These are phyloP conservation scores for Cercospora zeae-maydis DNA, from an alignment of 2,329 filamentous ascomycete genomes.

Conservation along the genomic window DNA sequence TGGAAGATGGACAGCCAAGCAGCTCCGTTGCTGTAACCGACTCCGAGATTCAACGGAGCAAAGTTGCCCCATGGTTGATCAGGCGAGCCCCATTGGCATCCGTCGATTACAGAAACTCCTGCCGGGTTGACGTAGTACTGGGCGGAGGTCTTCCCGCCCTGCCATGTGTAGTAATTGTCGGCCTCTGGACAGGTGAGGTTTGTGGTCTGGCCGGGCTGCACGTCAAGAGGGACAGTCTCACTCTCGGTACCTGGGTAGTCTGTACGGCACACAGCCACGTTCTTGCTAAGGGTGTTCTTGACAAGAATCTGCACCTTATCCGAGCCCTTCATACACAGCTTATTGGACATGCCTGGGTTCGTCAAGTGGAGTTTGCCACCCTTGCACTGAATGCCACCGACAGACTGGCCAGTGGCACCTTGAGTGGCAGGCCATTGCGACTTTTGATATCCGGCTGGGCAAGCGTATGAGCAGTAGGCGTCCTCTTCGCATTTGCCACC, in stretches of 20 bases:
- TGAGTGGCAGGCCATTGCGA: constrained; percentile 80
- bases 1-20: constrained; percentile 83
- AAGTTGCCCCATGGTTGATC: constrained; percentile 68
- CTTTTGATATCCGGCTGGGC: constrained; percentile 88
- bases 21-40: constrained; percentile 64
- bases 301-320: constrained; percentile 63
- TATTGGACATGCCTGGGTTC: constrained; percentile 59
- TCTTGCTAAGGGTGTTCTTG: constrained; percentile 65
- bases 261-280: constrained; percentile 81
- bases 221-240: constrained; percentile 74
- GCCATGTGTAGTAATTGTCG: constrained; percentile 71
- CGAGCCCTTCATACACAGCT: constrained; percentile 71
- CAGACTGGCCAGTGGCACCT: constrained; percentile 74
- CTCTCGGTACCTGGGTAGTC: constrained; percentile 91
- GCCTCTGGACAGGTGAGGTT: constrained; percentile 73
- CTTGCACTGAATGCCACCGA: constrained; percentile 84
- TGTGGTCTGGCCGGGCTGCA: constrained; percentile 56
- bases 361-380: constrained; percentile 74
- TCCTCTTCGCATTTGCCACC: constrained; percentile 60
- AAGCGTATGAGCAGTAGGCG: constrained; percentile 86
- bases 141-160: constrained; percentile 71
- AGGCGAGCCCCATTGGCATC: constrained; percentile 71
- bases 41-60: constrained; percentile 81
- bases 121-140: constrained; percentile 96
- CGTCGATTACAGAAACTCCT: constrained; percentile 62